Evolutionary conservation across 1,284 basidiomycete genomes (phyloP).

Genomic region (Ustilago loliicola): DNA sequence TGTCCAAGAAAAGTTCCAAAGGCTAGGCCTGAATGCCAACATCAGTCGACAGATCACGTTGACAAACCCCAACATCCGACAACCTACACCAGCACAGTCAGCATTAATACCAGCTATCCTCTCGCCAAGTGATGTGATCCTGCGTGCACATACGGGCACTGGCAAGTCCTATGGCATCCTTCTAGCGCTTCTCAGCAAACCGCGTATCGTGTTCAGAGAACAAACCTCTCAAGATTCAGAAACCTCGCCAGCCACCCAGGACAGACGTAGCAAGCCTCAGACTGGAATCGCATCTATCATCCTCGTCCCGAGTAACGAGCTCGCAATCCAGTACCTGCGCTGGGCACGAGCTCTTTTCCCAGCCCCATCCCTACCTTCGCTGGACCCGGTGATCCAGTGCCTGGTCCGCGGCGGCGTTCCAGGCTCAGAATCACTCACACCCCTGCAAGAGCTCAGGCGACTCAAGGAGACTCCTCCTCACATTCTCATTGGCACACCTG

Average conservation of each 20-base stretch:
- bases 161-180: constrained; percentile 68
- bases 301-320: constrained; percentile 67
- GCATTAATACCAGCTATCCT: constrained; percentile 60
- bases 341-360: constrained; percentile 65
- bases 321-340: constrained; percentile 63
- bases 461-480: constrained; percentile 60
- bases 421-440: constrained; percentile 22
- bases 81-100: constrained; percentile 63
- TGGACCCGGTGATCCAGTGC: constrained; percentile 63
- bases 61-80: constrained; percentile 55
- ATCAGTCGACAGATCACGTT: constrained; percentile 51
- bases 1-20: constrained; percentile 36
- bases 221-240: constrained; percentile 2
- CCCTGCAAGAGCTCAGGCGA: constrained; percentile 47
- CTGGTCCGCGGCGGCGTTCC: constrained; percentile 53
- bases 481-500: constrained; percentile 66
- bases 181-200: constrained; percentile 64
- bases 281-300: constrained; percentile 61
- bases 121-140: constrained; percentile 59
- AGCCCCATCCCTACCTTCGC: constrained; percentile 19
- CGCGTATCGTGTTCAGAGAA: constrained; percentile 61
- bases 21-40: constrained; percentile 53
- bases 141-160: constrained; percentile 67
- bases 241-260: constrained; percentile 3
- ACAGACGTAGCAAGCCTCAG: constrained; percentile 30